Conservation (phyloP, 768 basidiomycete species). For the Mycena kentingensis region DNA sequence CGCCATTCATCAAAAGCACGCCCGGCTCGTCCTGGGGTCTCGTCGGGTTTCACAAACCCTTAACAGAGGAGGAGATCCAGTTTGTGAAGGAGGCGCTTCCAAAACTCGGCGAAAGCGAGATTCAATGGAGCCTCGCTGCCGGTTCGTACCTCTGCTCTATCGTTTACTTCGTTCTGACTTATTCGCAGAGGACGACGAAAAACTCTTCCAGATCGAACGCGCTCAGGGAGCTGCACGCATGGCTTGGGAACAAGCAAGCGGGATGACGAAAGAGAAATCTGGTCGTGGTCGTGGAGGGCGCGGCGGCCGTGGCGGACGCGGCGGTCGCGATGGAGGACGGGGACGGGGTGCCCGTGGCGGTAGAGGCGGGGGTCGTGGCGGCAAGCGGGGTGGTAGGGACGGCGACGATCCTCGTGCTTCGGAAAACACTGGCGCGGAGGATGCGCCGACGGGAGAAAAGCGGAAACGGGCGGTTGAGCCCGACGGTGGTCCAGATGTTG, state of each 20-base stretch:
- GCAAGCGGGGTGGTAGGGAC: constrained; percentile 24
- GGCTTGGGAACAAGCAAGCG: constrained; percentile 39
- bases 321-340: constrained; percentile 45
- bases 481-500: constrained; percentile 72
- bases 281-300: constrained; percentile 28
- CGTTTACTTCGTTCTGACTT: background rate
- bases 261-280: constrained; percentile 12
- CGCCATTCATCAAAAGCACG: constrained; percentile 54
- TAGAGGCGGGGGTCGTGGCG: constrained; percentile 39
- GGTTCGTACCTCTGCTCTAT: constrained; percentile 42
- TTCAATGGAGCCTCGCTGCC: constrained; percentile 64
- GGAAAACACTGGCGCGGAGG: constrained; percentile 27
- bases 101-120: constrained; percentile 62
- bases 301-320: constrained; percentile 49
- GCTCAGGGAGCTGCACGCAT: constrained; percentile 67
- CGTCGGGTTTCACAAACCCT: constrained; percentile 64
- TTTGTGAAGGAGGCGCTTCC: constrained; percentile 67
- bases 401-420: constrained; percentile 22
- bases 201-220: constrained; percentile 71
- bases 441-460: constrained; percentile 66
- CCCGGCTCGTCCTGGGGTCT: constrained; percentile 50
- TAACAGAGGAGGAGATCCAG: constrained; percentile 73
- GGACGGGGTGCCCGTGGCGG: constrained; percentile 43
- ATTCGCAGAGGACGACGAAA: constrained; percentile 66
- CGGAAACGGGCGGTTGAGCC: constrained; percentile 77